These are phyloP conservation scores for Xylaria arbuscula DNA, from an alignment of 2,329 filamentous ascomycete genomes.

Conservation along the genomic window DNA sequence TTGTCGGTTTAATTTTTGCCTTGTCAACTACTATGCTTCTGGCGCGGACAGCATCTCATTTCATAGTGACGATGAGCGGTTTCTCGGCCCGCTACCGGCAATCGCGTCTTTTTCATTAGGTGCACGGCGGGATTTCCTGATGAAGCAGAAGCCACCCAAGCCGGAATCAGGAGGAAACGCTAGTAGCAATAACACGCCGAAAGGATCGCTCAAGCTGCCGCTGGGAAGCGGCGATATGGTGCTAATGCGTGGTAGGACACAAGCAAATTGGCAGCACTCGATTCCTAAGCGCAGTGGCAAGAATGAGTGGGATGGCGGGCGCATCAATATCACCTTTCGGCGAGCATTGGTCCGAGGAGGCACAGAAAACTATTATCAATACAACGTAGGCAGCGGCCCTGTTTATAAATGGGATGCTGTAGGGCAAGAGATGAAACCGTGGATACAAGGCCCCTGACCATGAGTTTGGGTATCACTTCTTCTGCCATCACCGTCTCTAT, in stretches of 20 bases:
- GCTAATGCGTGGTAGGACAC: slow-evolving; percentile 80
- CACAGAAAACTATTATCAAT: slow-evolving; percentile 86
- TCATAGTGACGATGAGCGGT: slow-evolving; percentile 83
- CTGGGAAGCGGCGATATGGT: slow-evolving; percentile 81
- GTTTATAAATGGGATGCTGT: slow-evolving; percentile 75
- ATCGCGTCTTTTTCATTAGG: slow-evolving; percentile 82
- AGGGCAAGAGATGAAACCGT: slow-evolving; percentile 61
- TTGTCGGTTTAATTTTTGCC: slow-evolving; percentile 79
- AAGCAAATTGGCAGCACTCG: slow-evolving; percentile 80
- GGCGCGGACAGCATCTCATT: slow-evolving; percentile 82
- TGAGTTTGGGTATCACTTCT: slow-evolving; percentile 38
- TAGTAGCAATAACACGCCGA: slow-evolving; percentile 47
- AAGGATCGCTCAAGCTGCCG: slow-evolving; percentile 58
- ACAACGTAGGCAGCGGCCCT: slow-evolving; percentile 78
- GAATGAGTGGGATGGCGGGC: slow-evolving; percentile 69
- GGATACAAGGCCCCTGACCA: slow-evolving; percentile 42
- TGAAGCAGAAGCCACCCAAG: slow-evolving; percentile 77
- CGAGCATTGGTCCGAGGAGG: slow-evolving; percentile 76
- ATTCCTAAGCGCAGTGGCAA: slow-evolving; percentile 78
- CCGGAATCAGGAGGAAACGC: slow-evolving; percentile 37
- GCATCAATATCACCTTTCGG: slow-evolving; percentile 83
- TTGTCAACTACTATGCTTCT: slow-evolving; percentile 86
- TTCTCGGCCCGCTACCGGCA: slow-evolving; percentile 74
- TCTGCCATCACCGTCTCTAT: slow-evolving; percentile 8
- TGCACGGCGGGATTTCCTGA: slow-evolving; percentile 76